Evolutionary conservation across 164 flowering plant genomes (phyloP).

Genomic region (Hamamelis virginiana): DNA sequence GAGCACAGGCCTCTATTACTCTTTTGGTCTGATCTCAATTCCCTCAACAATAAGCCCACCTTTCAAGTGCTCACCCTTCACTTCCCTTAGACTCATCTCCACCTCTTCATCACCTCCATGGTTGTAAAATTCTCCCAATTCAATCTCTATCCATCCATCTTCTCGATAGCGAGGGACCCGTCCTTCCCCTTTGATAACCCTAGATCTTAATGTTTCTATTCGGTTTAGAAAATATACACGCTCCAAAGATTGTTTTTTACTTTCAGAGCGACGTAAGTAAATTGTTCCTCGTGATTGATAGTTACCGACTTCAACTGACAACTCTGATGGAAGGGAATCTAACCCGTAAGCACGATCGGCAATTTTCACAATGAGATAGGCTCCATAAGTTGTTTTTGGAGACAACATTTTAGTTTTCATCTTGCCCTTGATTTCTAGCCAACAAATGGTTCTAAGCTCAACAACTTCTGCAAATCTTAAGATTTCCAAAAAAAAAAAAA

Average conservation of each 20-base stretch:
- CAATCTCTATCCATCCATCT: constrained; percentile 58
- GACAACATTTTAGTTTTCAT: constrained; percentile 40
- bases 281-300: constrained; percentile 18
- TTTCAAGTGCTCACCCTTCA: constrained; percentile 32
- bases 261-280: constrained; percentile 12
- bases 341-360: constrained; percentile 47
- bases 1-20: background rate
- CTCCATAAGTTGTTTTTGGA: constrained; percentile 44
- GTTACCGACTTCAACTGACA: constrained; percentile 33
- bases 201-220: background rate
- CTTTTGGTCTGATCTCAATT: constrained; percentile 31
- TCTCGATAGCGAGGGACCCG: constrained; percentile 8
- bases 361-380: constrained; percentile 47
- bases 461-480: constrained; percentile 53
- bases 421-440: constrained; percentile 55
- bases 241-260: background rate
- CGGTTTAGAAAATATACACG: background rate
- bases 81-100: constrained; percentile 29
- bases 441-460: constrained; percentile 46
- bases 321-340: constrained; percentile 34
- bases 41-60: constrained; percentile 41
- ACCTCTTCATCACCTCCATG: constrained; percentile 23
- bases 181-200: background rate
- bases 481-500: background rate
- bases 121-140: constrained; percentile 44